Evolutionary conservation across 345 rosid species (phyloP).

Genomic region (Populus simonii): DNA sequence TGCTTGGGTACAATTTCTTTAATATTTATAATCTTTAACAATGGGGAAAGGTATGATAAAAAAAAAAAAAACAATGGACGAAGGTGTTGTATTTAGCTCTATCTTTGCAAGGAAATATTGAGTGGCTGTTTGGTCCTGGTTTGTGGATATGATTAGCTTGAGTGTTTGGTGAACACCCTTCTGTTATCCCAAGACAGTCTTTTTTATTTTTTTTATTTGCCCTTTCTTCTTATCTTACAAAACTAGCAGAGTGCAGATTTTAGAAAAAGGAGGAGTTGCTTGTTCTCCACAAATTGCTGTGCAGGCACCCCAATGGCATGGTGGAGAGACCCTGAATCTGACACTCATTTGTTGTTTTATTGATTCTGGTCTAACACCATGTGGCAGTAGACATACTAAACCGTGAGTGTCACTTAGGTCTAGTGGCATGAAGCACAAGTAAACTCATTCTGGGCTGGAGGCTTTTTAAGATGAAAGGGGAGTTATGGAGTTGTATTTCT

Average conservation of each 20-base stretch:
- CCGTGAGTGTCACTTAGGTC: background rate
- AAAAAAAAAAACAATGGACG: too few relatives aligned
- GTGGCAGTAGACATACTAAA: too few relatives aligned
- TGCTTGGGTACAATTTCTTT: background rate
- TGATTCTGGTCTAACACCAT: background rate
- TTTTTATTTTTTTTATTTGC: too few relatives aligned
- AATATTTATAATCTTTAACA: background rate
- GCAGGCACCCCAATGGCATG: too few relatives aligned
- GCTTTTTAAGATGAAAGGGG: background rate
- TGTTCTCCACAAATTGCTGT: too few relatives aligned
- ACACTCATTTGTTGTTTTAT: background rate
- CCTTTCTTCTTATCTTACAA: background rate
- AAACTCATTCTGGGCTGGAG: background rate
- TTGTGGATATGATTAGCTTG: background rate
- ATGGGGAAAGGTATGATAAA: background rate
- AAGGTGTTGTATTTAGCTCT: too few relatives aligned
- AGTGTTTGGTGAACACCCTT: background rate
- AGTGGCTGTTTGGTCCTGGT: too few relatives aligned
- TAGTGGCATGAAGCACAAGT: background rate
- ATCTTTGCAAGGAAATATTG: too few relatives aligned
- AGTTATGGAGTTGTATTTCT: too few relatives aligned
- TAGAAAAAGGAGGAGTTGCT: background rate
- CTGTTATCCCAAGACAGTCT: background rate
- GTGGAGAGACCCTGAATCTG: background rate
- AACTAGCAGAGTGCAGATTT: background rate